Evolutionary conservation across 2,329 filamentous ascomycete species (phyloP).

Genomic region (Paraphaeosphaeria sporulosa): DNA sequence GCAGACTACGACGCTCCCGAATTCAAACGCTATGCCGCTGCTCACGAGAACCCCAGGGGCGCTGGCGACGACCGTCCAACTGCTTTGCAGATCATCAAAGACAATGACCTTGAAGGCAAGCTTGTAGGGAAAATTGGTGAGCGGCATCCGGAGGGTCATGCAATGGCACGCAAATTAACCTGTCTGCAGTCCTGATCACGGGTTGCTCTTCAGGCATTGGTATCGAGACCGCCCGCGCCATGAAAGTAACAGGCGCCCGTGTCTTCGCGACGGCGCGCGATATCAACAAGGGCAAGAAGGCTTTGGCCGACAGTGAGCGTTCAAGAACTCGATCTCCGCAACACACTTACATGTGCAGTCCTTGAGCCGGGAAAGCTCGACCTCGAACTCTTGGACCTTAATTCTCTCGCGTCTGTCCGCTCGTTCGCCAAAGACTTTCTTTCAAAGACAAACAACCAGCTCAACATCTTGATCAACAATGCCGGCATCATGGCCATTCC

Average conservation of each 20-base stretch:
- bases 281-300: conserved; percentile 30
- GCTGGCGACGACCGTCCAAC: conserved; percentile 52
- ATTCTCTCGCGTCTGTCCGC: conserved; percentile 26
- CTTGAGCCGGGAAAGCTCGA: conserved; percentile 19
- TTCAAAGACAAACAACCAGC: conserved; percentile 16
- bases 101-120: conserved; percentile 42
- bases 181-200: conserved; percentile 28
- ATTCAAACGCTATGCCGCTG: conserved; percentile 25
- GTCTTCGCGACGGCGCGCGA: conserved; percentile 56
- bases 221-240: conserved; percentile 44
- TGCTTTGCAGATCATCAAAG: conserved; percentile 48
- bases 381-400: conserved; percentile 28
- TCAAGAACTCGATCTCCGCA: not conserved
- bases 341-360: conserved; percentile 14
- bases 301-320: conserved; percentile 11
- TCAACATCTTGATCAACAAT: conserved; percentile 38
- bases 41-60: conserved; percentile 27
- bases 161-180: not conserved
- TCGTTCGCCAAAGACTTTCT: conserved; percentile 26
- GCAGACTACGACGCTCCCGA: conserved; percentile 16
- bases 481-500: conserved; percentile 45
- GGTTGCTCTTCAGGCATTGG: conserved; percentile 37
- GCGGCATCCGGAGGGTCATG: not conserved
- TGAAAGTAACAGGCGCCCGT: conserved; percentile 56
- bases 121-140: conserved; percentile 33